Conservation (phyloP, 2,329 filamentous ascomycete genomes). For the Tolypocladium paradoxum region DNA sequence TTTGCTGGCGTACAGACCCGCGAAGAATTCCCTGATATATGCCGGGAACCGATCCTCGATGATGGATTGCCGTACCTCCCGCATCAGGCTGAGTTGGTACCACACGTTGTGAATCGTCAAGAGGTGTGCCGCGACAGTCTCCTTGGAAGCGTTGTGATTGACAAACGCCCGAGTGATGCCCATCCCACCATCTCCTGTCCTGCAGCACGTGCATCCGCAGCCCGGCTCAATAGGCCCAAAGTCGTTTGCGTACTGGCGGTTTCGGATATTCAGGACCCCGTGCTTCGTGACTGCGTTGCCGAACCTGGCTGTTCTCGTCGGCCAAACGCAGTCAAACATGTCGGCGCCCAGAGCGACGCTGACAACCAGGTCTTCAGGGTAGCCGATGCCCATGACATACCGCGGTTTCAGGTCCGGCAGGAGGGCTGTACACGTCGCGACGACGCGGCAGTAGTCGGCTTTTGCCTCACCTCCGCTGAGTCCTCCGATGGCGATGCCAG, state of each 20-base stretch:
- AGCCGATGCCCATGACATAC: conserved; percentile 98
- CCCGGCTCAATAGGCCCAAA: conserved; percentile 75
- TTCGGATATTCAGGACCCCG: conserved; percentile 77
- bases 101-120: conserved; percentile 94
- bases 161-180: conserved; percentile 83
- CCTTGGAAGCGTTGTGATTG: conserved; percentile 84
- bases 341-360: conserved; percentile 90
- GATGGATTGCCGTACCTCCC: conserved; percentile 61
- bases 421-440: conserved; percentile 72
- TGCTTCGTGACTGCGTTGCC: conserved; percentile 80
- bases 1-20: conserved; percentile 49
- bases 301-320: conserved; percentile 88
- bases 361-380: conserved; percentile 90
- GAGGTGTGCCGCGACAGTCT: conserved; percentile 78
- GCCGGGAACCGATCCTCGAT: conserved; percentile 69
- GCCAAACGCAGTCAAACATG: conserved; percentile 99
- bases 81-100: conserved; percentile 82
- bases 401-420: conserved; percentile 88
- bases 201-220: conserved; percentile 73
- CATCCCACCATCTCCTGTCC: conserved; percentile 55
- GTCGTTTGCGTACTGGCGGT: conserved; percentile 64
- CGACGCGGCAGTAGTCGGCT: conserved; percentile 81
- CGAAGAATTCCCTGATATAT: conserved; percentile 73
- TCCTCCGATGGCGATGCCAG: conserved; percentile 92
- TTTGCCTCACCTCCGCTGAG: conserved; percentile 94